Evolutionary conservation across 2,329 filamentous ascomycete species (phyloP).

Genomic region (Sordariomycetes sp.): DNA sequence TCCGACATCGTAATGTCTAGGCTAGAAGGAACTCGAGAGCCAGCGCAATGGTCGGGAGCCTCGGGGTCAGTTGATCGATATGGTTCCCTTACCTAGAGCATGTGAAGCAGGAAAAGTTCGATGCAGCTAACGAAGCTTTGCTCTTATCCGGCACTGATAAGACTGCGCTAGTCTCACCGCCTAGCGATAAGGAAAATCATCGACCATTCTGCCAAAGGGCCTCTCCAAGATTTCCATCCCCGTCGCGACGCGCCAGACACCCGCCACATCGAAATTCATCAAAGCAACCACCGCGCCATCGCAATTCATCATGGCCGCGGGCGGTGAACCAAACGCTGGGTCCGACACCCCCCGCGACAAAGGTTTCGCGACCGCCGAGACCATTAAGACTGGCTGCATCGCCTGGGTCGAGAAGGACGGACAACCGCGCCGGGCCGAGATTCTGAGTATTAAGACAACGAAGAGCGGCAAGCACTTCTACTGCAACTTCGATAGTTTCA

Average conservation of each 20-base stretch:
- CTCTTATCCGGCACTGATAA: too few species aligned
- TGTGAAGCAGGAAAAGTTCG: too few species aligned
- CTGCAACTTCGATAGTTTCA: conserved; percentile 97
- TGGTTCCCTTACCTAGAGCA: too few species aligned
- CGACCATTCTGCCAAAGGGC: conserved; percentile 1
- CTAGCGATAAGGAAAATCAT: conserved; percentile 1
- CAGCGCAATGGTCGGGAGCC: background rate
- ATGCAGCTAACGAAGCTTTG: too few species aligned
- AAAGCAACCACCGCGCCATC: conserved; percentile 6
- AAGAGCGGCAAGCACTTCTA: conserved; percentile 87
- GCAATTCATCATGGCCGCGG: conserved; percentile 40
- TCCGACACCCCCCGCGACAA: conserved; percentile 55
- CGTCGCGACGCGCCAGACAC: too few species aligned
- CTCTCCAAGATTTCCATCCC: too few species aligned
- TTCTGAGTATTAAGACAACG: conserved; percentile 85
- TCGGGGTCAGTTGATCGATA: too few species aligned
- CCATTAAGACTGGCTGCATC: conserved; percentile 56
- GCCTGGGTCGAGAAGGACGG: conserved; percentile 63
- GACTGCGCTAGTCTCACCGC: too few species aligned
- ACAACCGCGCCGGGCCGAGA: conserved; percentile 83
- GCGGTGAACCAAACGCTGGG: conserved; percentile 45
- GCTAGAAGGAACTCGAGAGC: too few species aligned
- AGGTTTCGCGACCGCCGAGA: conserved; percentile 76
- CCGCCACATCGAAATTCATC: conserved; percentile 6
- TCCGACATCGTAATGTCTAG: conserved; percentile 21